Conservation (phyloP, 169 alveolate species). For the Eimeria sp. region DNA sequence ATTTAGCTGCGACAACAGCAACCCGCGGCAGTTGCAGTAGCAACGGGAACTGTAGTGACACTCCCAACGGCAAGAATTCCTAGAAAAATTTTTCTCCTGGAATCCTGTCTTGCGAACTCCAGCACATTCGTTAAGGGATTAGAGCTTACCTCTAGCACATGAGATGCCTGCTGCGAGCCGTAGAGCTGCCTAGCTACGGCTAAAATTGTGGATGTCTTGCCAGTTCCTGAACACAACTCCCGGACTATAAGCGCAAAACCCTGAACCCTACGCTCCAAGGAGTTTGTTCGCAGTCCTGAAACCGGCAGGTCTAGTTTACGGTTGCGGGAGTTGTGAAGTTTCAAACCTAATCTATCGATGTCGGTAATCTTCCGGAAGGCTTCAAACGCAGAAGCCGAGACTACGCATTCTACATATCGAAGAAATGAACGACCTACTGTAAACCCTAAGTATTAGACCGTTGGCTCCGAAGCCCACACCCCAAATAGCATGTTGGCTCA, state of each 20-base stretch:
- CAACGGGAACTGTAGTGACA: background rate
- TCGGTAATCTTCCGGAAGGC: background rate
- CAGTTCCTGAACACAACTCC: constrained; percentile 90
- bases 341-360: background rate
- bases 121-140: background rate
- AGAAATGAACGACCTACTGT: background rate
- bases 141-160: constrained; percentile 87
- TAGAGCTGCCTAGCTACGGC: constrained; percentile 96
- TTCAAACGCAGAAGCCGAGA: background rate
- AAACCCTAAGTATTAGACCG: background rate
- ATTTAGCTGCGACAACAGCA: constrained; percentile 90
- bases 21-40: background rate
- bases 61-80: background rate
- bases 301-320: background rate
- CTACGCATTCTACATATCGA: background rate
- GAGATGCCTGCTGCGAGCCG: constrained; percentile 90
- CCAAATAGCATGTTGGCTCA: background rate
- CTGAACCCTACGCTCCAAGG: background rate
- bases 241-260: background rate
- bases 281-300: background rate
- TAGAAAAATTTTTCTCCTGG: background rate
- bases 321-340: too few species aligned
- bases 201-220: constrained; percentile 96
- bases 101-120: background rate
- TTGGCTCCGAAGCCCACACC: background rate